phyloP scores from a whole-genome alignment of 2,329 filamentous ascomycete species.

The Ceratocystis albifundus region DNA sequence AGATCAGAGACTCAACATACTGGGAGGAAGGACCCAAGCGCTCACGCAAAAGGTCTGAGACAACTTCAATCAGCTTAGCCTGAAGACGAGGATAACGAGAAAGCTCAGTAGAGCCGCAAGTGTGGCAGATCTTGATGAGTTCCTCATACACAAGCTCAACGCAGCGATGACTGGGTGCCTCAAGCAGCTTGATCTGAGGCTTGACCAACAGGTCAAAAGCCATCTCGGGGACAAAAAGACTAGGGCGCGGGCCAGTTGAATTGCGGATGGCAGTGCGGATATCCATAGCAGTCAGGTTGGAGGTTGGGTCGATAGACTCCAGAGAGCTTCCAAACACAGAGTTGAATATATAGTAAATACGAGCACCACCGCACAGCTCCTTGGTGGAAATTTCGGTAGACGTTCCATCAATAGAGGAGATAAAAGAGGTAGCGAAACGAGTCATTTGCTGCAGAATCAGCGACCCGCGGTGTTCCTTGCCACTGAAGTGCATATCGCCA shows the following conservation, averaged over 20 bases:
- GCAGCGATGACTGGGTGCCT: constrained; percentile 88
- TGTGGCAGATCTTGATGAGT: constrained; percentile 98
- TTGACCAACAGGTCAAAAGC: constrained; percentile 96
- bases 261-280: constrained; percentile 97
- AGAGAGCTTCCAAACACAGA: constrained; percentile 95
- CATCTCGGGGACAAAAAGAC: constrained; percentile 92
- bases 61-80: constrained; percentile 93
- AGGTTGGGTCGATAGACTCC: constrained; percentile 90
- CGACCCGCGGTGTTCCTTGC: constrained; percentile 90
- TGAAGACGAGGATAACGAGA: constrained; percentile 85
- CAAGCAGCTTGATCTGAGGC: constrained; percentile 93
- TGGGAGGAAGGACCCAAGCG: constrained; percentile 75
- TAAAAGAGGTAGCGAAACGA: constrained; percentile 92
- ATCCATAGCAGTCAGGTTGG: constrained; percentile 85
- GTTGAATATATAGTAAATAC: constrained; percentile 99
- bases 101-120: constrained; percentile 89
- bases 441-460: constrained; percentile 97
- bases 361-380: constrained; percentile 84
- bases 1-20: constrained; percentile 93
- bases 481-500: constrained; percentile 93
- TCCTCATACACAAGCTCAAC: constrained; percentile 98
- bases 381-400: constrained; percentile 98
- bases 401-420: constrained; percentile 95
- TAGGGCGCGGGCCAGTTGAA: constrained; percentile 89
- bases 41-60: constrained; percentile 88